Evolutionary conservation across 106 monocot species (phyloP).

Genomic region (Dendrobium officinale): DNA sequence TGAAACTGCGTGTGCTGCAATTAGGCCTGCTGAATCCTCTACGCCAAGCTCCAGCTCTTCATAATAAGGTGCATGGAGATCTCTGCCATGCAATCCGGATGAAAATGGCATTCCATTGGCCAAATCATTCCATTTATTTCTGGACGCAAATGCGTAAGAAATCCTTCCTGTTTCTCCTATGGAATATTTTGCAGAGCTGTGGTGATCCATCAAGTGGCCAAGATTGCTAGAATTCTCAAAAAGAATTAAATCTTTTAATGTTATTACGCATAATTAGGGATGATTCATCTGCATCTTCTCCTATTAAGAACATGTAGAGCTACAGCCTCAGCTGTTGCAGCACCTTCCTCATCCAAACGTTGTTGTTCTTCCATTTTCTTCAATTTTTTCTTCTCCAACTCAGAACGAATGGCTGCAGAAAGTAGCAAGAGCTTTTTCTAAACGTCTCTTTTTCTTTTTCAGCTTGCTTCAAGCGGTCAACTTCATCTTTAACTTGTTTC

Average conservation of each 20-base stretch:
- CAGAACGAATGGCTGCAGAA: slow-evolving; percentile 88
- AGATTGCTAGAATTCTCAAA: slow-evolving; percentile 17
- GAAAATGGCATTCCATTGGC: slow-evolving; percentile 20
- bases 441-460: slow-evolving; percentile 90
- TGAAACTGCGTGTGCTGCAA: slow-evolving; percentile 70
- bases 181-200: slow-evolving; percentile 24
- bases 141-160: slow-evolving; percentile 19
- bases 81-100: slow-evolving; percentile 10
- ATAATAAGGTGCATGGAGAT: slow-evolving; percentile 26
- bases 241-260: slow-evolving; percentile 14
- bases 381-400: slow-evolving; percentile 93
- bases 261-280: slow-evolving; percentile 22
- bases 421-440: slow-evolving; percentile 90
- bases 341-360: slow-evolving; percentile 78
- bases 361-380: slow-evolving; percentile 86
- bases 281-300: slow-evolving; percentile 71
- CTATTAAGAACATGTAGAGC: slow-evolving; percentile 85
- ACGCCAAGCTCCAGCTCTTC: slow-evolving; percentile 18
- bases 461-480: slow-evolving; percentile 83
- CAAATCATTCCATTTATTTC: slow-evolving; percentile 26
- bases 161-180: slow-evolving; percentile 23
- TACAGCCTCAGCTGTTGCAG: slow-evolving; percentile 85
- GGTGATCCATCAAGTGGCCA: slow-evolving; percentile 36
- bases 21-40: slow-evolving; percentile 35
- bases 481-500: slow-evolving; percentile 69